phyloP scores from a whole-genome alignment of 1,139 yeast genomes.

The Saccharomyces hybrid region DNA sequence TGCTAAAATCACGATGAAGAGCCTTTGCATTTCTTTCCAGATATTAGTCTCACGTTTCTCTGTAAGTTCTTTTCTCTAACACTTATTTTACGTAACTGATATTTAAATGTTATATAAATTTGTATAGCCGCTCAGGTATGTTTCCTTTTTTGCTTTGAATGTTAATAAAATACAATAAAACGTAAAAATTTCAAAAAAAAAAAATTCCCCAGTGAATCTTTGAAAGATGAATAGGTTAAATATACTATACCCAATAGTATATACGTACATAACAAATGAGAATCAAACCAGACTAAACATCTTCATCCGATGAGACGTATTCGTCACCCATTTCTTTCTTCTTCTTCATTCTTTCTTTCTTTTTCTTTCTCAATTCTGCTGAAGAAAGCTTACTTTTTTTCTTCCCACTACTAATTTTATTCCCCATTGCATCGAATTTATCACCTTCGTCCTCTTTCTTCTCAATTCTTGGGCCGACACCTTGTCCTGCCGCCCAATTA shows the following conservation, averaged over 20 bases:
- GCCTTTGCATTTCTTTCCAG: not conserved
- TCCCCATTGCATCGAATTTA: slow-evolving; percentile 99
- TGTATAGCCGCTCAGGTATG: not conserved
- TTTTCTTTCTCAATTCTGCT: slow-evolving; percentile 99
- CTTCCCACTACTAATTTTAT: slow-evolving; percentile 91
- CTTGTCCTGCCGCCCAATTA: slow-evolving; percentile 99
- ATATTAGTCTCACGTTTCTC: not conserved
- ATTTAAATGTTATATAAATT: not conserved
- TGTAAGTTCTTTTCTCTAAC: not conserved
- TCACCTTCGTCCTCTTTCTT: slow-evolving; percentile 95
- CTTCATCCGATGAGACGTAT: slow-evolving; percentile 89
- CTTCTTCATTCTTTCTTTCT: slow-evolving; percentile 99
- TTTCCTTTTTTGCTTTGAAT: not conserved
- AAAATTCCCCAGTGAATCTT: not conserved
- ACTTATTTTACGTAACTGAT: not conserved
- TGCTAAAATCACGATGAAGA: not conserved
- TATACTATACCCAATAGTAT: not conserved
- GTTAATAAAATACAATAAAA: not conserved
- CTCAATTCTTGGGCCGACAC: slow-evolving; percentile 96
- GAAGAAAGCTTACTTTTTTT: slow-evolving; percentile 95
- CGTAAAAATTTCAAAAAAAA: not conserved
- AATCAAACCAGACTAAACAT: slow-evolving; percentile 13
- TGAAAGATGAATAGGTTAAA: not conserved
- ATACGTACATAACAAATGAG: not conserved
- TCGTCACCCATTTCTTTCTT: slow-evolving; percentile 99